Base-by-base conservation (phyloP, 805 yeast species). In the Myxozyma lipomycoides region DNA sequence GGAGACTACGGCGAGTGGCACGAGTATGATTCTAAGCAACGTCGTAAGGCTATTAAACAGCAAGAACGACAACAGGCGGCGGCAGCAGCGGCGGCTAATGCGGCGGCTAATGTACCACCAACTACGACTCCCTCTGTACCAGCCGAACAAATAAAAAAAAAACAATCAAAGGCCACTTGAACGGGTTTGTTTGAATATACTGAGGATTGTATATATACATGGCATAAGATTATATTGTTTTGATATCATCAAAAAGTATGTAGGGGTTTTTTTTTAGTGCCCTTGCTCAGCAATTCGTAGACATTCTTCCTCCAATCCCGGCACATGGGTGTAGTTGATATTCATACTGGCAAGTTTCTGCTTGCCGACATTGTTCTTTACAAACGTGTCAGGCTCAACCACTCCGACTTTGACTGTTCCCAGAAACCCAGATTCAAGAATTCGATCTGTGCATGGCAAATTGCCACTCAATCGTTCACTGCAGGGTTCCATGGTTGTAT, bases 401-500 rank as follows among this genome's bases (percentile, higher is more conserved):
- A 89, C 93, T 0, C 98, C 98, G 3, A 91, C 96, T 70, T 84
- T 88, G 23, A 90, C 90, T 0, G 93, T 79, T 19, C 72, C 74
- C 53, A 91, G 83, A 5, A 63, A 59, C 1, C 70, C 73, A 0
- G 79, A 66, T 3, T 70, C 74, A 44, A 90, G 62, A 4, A 93
- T 81, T 25, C 98, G 75, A 54, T 89, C 89, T 2, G 81, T 82
- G 68, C 98, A 93, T 0, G 98, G 96, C 45, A 74, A 62, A 59
- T 91, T 90, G 0, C 98, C 98, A 64, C 96, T 88, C 30, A 91
- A 71, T 47, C 98, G 74, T 49, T 78, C 77, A 4, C 95, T 82
- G 65, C 98, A 93, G 0, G 98, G 98, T 64, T 93, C 98, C 98
- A 93, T 93, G 0, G 97, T 88, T 0, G 98, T 91, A 67, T 86